Conservation (phyloP, 1,284 basidiomycete species). For the Wolfiporia cocos region DNA sequence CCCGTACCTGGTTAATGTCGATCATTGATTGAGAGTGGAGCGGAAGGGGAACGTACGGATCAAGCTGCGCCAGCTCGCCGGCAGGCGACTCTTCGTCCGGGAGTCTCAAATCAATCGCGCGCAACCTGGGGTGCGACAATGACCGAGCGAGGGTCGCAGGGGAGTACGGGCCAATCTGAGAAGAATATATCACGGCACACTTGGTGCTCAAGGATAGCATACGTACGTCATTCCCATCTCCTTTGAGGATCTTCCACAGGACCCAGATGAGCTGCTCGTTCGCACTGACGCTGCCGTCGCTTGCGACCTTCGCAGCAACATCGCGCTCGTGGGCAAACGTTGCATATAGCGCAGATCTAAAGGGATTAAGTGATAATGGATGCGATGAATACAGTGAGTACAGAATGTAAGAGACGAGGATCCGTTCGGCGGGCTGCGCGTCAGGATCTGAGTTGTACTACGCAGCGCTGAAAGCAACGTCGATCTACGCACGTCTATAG, state of each 20-base stretch:
- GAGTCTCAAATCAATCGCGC: conserved; percentile 59
- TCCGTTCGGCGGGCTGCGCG: conserved; percentile 57
- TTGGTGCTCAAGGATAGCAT: neutral
- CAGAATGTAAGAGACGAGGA: conserved; percentile 69
- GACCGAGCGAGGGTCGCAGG: conserved; percentile 64
- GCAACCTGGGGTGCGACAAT: conserved; percentile 62
- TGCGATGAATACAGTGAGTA: conserved; percentile 72
- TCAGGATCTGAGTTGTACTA: conserved; percentile 4
- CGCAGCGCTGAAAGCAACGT: neutral
- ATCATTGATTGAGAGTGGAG: no score
- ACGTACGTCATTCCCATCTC: conserved; percentile 71
- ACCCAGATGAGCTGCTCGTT: conserved; percentile 79
- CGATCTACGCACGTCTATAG: conserved; percentile 23
- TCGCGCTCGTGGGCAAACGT: conserved; percentile 63
- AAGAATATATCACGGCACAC: conserved; percentile 2
- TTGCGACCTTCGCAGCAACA: conserved; percentile 43
- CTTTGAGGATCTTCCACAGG: conserved; percentile 74
- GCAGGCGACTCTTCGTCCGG: conserved; percentile 51
- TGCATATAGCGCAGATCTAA: conserved; percentile 60
- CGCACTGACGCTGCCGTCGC: conserved; percentile 45
- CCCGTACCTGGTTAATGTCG: no score
- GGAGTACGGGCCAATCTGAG: conserved; percentile 70
- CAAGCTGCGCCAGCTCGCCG: conserved; percentile 34
- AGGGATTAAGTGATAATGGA: conserved; percentile 71
- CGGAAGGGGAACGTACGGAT: conserved; percentile 13